phyloP scores from a whole-genome alignment of 352 stramenopile genomes.

The Globisporangium middletonii region DNA sequence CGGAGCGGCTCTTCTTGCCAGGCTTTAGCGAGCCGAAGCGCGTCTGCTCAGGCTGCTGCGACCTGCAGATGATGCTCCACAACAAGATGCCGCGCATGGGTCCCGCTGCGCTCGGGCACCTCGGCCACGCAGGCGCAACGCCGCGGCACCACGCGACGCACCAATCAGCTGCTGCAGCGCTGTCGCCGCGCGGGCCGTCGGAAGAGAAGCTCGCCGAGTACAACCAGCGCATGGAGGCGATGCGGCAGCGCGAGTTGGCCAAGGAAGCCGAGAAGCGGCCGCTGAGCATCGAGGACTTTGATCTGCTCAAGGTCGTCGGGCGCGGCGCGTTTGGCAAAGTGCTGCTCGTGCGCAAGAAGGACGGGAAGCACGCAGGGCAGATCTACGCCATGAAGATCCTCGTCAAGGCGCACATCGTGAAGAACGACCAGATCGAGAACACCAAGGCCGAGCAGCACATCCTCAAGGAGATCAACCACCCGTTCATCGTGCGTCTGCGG shows the following conservation, averaged over 20 bases:
- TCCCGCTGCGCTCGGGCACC: slow-evolving; percentile 9
- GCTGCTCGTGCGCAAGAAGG: slow-evolving; percentile 91
- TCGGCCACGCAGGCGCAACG: slow-evolving; percentile 8
- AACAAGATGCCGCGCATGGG: slow-evolving; percentile 72
- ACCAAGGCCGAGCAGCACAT: slow-evolving; percentile 89
- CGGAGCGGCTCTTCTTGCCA: slow-evolving; percentile 77
- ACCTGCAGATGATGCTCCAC: slow-evolving; percentile 86
- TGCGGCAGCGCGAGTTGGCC: slow-evolving; percentile 67
- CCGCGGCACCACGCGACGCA: slow-evolving; percentile 3
- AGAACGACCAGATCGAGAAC: slow-evolving; percentile 93
- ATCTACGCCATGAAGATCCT: slow-evolving; percentile 96
- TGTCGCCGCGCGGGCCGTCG: slow-evolving; percentile 18
- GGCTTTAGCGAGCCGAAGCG: slow-evolving; percentile 85
- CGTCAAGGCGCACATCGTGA: slow-evolving; percentile 90
- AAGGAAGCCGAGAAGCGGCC: slow-evolving; percentile 67
- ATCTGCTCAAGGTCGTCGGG: slow-evolving; percentile 93
- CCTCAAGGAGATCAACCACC: slow-evolving; percentile 87
- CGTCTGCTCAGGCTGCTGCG: slow-evolving; percentile 79
- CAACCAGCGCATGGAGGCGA: slow-evolving; percentile 64
- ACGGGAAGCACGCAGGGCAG: slow-evolving; percentile 70
- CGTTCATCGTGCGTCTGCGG: slow-evolving; percentile 79
- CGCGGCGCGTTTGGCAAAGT: slow-evolving; percentile 95
- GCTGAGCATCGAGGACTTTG: slow-evolving; percentile 91
- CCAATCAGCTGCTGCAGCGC: not conserved
- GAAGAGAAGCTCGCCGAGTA: slow-evolving; percentile 65